Evolutionary conservation across 2,329 filamentous ascomycete genomes (phyloP), one percentile per base, ranked within the genome.

Genomic region (Beauveria bassiana): DNA sequence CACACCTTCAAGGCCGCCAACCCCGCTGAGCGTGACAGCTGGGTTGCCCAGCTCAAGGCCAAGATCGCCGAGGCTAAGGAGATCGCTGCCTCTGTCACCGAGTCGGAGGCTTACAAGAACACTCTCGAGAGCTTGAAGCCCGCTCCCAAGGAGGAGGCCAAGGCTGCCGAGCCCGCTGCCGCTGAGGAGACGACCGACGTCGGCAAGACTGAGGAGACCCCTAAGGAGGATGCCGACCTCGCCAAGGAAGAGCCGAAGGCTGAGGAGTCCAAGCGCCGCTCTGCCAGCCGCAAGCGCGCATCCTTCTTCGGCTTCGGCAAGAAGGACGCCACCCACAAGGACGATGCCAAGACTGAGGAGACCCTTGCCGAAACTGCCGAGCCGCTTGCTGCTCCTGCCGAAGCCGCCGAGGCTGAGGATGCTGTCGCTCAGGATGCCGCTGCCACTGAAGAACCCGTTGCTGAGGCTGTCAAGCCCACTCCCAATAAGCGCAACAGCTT

Each of bases 31-130:
- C 92, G 93, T 73, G 91, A 96, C 76, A 91, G 89, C 83, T 98
- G 95, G 95, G 85, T 96, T 70, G 79, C 86, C 65, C 89, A 93
- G 71, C 75, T 96, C 68, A 92, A 95, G 84, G 78, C 84, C 70
- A 91, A 93, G 81, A 84, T 90, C 59, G 83, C 86, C 57, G 91
- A 96, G 79, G 93, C 91, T 70, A 96, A 95, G 83, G 88, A 88
- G 69, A 79, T 90, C 62, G 88, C 87, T 71, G 81, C 89, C 66
- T 82, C 82, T 61, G 84, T 97, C 69, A 84, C 85, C 66, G 86
- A 87, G 76, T 88, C 86, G 69, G 92, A 96, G 77, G 84, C 85
- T 63, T 99, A 96, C 87, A 97, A 96, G 86, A 81, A 84, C 69
- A 86, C 90, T 66, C 77, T 95, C 22, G 89, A 92, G 79, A 88